Evolutionary conservation across 2,329 filamentous ascomycete species (phyloP).

Genomic region (Talaromyces albobiverticillius): DNA sequence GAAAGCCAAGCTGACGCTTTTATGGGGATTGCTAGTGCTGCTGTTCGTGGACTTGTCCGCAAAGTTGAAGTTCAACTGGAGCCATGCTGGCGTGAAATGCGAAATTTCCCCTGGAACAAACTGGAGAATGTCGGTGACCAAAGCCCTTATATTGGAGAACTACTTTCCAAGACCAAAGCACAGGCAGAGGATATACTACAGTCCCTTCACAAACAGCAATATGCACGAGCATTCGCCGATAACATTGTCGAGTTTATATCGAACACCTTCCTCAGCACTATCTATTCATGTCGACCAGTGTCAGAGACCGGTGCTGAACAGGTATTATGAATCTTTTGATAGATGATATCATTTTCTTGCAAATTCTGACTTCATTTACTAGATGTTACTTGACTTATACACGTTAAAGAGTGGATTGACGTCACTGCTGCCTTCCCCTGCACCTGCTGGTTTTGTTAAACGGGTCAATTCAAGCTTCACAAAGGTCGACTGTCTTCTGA

Average conservation of each 20-base stretch:
- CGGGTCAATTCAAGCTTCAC: conserved; percentile 80
- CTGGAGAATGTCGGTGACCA: conserved; percentile 93
- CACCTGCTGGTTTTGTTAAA: conserved; percentile 69
- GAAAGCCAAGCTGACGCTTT: conserved; percentile 94
- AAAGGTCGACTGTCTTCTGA: conserved; percentile 87
- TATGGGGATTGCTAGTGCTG: conserved; percentile 87
- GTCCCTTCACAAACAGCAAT: conserved; percentile 83
- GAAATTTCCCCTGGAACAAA: conserved; percentile 89
- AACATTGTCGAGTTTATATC: conserved; percentile 89
- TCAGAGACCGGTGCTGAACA: conserved; percentile 93
- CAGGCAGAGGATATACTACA: conserved; percentile 72
- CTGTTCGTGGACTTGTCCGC: conserved; percentile 78
- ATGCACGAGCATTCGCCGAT: conserved; percentile 90
- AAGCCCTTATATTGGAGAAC: conserved; percentile 82
- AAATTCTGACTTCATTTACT: conserved; percentile 10
- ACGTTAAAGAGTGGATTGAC: conserved; percentile 51
- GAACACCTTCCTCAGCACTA: conserved; percentile 73
- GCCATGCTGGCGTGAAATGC: conserved; percentile 92
- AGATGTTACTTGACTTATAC: conserved; percentile 97
- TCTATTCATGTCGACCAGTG: conserved; percentile 85
- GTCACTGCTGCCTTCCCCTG: conserved; percentile 57
- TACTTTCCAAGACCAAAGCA: conserved; percentile 69
- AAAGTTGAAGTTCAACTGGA: conserved; percentile 81
- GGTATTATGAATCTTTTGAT: conserved; percentile 44
- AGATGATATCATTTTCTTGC: not conserved